Evolutionary conservation across 371 early-diverging fungal genomes (phyloP).

Genomic region (Globomyces sp.): DNA sequence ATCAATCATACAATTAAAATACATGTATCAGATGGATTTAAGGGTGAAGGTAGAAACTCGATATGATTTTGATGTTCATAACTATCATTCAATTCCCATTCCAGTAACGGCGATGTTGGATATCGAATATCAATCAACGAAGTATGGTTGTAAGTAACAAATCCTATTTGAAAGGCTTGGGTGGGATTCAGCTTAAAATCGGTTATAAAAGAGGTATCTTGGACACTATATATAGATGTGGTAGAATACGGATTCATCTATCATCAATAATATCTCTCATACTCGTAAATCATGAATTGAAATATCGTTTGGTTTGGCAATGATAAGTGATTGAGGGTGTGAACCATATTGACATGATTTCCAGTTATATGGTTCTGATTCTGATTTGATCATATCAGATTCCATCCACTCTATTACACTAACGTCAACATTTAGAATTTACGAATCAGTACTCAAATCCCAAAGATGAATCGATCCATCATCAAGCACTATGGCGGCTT

Average conservation of each 20-base stretch:
- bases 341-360: neutral
- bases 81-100: neutral
- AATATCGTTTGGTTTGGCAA: neutral
- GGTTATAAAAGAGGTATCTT: neutral
- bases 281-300: neutral
- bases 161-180: conserved; percentile 3
- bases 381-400: neutral
- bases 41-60: neutral
- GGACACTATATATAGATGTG: no score
- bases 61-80: conserved; percentile 9
- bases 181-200: neutral
- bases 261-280: neutral
- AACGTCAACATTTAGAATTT: no score
- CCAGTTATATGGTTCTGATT: neutral
- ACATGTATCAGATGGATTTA: neutral
- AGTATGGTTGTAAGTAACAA: neutral
- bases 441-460: neutral
- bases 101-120: neutral
- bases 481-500: neutral
- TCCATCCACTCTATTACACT: neutral
- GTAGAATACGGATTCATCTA: neutral
- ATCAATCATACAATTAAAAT: neutral
- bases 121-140: neutral
- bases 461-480: conserved; percentile 2
- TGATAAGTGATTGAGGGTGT: neutral